phyloP scores from a whole-genome alignment of 1,139 yeast species.

The Saccharomyces hybrid region DNA sequence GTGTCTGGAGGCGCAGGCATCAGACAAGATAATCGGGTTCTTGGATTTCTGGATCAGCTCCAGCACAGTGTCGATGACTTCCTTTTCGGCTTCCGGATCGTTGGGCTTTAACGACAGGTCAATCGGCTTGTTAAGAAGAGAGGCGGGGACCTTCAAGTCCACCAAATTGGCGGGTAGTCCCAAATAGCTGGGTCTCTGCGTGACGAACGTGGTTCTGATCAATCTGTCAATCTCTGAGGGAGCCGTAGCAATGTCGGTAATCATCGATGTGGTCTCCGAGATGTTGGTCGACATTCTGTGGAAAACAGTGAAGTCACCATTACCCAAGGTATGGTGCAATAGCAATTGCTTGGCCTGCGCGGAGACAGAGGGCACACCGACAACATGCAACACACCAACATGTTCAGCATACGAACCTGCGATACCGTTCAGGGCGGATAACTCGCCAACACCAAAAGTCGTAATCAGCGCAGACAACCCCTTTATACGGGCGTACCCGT shows the following conservation, averaged over 20 bases:
- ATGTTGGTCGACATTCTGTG: conserved; percentile 66
- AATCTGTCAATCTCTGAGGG: conserved; percentile 67
- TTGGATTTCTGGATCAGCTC: conserved; percentile 47
- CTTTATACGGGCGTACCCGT: conserved; percentile 59
- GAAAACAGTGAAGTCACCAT: conserved; percentile 78
- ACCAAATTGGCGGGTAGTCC: conserved; percentile 80
- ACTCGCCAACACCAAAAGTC: conserved; percentile 82
- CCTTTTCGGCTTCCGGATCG: conserved; percentile 66
- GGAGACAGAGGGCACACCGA: conserved; percentile 64
- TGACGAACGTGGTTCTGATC: conserved; percentile 60
- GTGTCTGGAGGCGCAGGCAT: conserved; percentile 83
- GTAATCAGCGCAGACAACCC: conserved; percentile 52
- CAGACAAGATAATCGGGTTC: conserved; percentile 71
- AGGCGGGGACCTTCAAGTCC: conserved; percentile 52
- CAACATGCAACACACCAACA: conserved; percentile 73
- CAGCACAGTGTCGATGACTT: conserved; percentile 54
- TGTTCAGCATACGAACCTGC: conserved; percentile 78
- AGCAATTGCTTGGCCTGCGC: conserved; percentile 58
- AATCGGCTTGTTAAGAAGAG: conserved; percentile 53
- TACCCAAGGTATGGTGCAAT: conserved; percentile 67
- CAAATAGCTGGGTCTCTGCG: conserved; percentile 77
- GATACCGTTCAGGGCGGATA: conserved; percentile 76
- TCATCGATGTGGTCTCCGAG: conserved; percentile 55
- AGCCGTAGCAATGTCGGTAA: conserved; percentile 56
- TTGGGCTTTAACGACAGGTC: conserved; percentile 55